Conservation (phyloP, 805 yeast genomes). For the Nakazawaea holstii region DNA sequence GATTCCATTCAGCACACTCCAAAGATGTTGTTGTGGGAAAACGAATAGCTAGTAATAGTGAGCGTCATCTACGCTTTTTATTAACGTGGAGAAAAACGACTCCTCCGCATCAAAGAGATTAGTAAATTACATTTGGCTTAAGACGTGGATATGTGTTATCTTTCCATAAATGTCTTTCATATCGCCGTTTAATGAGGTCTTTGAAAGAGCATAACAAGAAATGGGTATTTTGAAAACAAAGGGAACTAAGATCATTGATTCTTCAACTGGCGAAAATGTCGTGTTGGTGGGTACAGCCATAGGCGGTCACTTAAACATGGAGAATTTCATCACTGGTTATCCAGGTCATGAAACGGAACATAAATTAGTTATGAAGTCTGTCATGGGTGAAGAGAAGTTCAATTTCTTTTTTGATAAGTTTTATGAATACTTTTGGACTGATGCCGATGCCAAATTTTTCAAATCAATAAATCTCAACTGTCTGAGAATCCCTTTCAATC, state of each 20-base stretch:
- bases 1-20: too few species aligned
- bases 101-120: too few species aligned
- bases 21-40: too few species aligned
- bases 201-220: too few species aligned
- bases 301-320: conserved; percentile 51
- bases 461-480: conserved; percentile 37
- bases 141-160: too few species aligned
- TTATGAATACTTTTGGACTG: conserved; percentile 51
- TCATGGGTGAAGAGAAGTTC: conserved; percentile 41
- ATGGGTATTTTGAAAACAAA: conserved; percentile 29
- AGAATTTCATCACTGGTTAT: conserved; percentile 50
- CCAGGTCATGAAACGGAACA: conserved; percentile 52
- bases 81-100: too few species aligned
- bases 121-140: too few species aligned
- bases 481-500: conserved; percentile 46
- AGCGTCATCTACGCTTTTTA: too few species aligned
- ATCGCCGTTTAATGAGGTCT: too few species aligned
- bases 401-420: conserved; percentile 45
- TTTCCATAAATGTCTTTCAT: too few species aligned
- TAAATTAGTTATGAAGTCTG: conserved; percentile 31
- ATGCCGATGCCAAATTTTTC: conserved; percentile 41
- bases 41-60: too few species aligned
- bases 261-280: conserved; percentile 28
- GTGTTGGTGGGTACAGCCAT: conserved; percentile 43
- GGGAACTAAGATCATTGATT: conserved; percentile 44